Percentiles rank a stretch among this genome's conserved stretches.
phyloP scores from a whole-genome alignment of 1,139 yeast genomes.

The Saccharomyces hybrid region DNA sequence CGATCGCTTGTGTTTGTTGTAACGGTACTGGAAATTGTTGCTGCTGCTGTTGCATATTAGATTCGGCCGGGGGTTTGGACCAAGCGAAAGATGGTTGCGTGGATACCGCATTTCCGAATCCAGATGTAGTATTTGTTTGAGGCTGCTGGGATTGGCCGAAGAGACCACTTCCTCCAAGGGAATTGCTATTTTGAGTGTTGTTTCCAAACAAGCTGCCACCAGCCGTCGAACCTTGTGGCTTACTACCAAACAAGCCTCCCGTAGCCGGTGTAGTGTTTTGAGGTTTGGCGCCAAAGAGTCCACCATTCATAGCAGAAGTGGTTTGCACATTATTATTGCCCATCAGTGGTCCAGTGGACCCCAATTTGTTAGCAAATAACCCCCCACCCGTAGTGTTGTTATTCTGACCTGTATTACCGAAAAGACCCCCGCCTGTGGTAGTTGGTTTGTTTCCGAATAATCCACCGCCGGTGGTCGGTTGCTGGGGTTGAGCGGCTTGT shows the following conservation, averaged over 20 bases:
- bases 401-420: conserved; percentile 6
- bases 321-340: conserved; percentile 12
- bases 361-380: conserved; percentile 8
- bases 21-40: conserved; percentile 29
- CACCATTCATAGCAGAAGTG: conserved; percentile 8
- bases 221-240: conserved; percentile 14
- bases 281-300: conserved; percentile 18
- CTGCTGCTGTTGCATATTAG: conserved; percentile 16
- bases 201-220: conserved; percentile 34
- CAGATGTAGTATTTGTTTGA: conserved; percentile 5
- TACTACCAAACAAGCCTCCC: conserved; percentile 25
- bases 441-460: conserved; percentile 22
- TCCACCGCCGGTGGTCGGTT: conserved; percentile 20
- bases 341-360: background rate
- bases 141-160: conserved; percentile 27
- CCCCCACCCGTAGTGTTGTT: conserved; percentile 21
- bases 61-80: conserved; percentile 30
- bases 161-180: conserved; percentile 24
- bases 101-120: conserved; percentile 6
- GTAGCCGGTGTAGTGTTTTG: conserved; percentile 3
- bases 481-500: conserved; percentile 8
- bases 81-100: conserved; percentile 41
- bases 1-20: conserved; percentile 29
- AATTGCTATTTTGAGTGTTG: conserved; percentile 15
- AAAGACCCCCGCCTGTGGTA: conserved; percentile 7